Conservation (phyloP, 345 rosid species). For the Gossypium herbaceum region DNA sequence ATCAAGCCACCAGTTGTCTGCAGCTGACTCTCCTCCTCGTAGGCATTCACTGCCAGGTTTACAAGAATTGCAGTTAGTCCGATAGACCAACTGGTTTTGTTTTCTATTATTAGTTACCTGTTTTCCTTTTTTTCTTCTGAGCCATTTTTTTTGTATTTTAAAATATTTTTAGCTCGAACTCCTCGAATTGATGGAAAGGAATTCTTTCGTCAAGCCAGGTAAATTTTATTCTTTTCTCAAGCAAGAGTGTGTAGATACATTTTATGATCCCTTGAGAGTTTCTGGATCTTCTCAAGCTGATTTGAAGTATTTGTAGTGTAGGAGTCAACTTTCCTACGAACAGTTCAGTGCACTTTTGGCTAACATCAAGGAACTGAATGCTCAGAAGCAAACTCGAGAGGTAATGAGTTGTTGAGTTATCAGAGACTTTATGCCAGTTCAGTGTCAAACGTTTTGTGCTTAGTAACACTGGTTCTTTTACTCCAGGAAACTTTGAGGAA, state of each 20-base stretch:
- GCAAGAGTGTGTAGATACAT: not conserved
- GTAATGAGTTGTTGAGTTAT: constrained; percentile 27
- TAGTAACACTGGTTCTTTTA: not conserved
- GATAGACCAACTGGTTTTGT: not conserved
- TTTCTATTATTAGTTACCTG: not conserved
- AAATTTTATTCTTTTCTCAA: constrained; percentile 9
- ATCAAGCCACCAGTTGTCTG: constrained; percentile 86
- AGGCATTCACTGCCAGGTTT: constrained; percentile 70
- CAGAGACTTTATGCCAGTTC: not conserved
- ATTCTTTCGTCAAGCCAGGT: constrained; percentile 97
- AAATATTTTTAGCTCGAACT: constrained; percentile 36
- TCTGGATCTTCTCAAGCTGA: constrained; percentile 6
- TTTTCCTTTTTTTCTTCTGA: constrained; percentile 8
- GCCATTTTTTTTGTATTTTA: not conserved
- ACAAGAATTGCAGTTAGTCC: not conserved
- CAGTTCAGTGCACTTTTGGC: constrained; percentile 94
- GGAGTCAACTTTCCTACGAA: constrained; percentile 88
- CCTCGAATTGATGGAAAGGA: constrained; percentile 86
- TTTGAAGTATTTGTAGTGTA: constrained; percentile 23
- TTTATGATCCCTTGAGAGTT: not conserved
- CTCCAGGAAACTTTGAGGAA: constrained; percentile 82
- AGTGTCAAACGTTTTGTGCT: not conserved
- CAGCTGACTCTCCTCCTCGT: constrained; percentile 71
- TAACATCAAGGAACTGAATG: constrained; percentile 88
- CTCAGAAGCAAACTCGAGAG: constrained; percentile 85